These are phyloP conservation scores for Eimeria mitis DNA, from an alignment of 169 alveolate genomes.

Conservation along the genomic window DNA sequence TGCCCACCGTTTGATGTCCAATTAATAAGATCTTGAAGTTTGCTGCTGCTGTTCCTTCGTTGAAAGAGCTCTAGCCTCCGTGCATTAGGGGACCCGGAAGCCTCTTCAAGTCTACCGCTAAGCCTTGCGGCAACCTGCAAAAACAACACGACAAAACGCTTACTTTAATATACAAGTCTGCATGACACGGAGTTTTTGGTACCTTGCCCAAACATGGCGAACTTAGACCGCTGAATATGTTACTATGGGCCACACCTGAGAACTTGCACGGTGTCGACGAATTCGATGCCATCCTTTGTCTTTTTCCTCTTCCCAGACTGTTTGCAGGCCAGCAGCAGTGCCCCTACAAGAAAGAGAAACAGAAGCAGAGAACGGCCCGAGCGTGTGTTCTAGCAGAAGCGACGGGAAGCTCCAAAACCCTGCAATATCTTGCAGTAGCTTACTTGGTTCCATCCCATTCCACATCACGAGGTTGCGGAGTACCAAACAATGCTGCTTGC, in stretches of 20 bases:
- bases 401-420: neutral
- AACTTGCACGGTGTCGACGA: neutral
- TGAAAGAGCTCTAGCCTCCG: slow-evolving; percentile 44
- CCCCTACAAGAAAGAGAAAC: slow-evolving; percentile 11
- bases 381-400: neutral
- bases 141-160: neutral
- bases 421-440: neutral
- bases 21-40: slow-evolving; percentile 2
- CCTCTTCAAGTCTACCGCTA: slow-evolving; percentile 4
- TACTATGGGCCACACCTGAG: slow-evolving; percentile 12
- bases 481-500: neutral
- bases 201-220: neutral
- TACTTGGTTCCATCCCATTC: neutral
- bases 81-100: neutral
- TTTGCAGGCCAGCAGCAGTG: slow-evolving; percentile 57
- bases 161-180: neutral
- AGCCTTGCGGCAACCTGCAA: slow-evolving; percentile 48
- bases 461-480: neutral
- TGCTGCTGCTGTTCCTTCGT: slow-evolving; percentile 45
- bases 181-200: neutral
- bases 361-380: neutral
- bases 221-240: neutral
- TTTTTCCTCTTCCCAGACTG: slow-evolving; percentile 34
- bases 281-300: neutral
- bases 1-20: slow-evolving; percentile 21